Evolutionary conservation across 495 filamentous ascomycete species (phyloP).

Genomic region (Lindgomyces ingoldianus): DNA sequence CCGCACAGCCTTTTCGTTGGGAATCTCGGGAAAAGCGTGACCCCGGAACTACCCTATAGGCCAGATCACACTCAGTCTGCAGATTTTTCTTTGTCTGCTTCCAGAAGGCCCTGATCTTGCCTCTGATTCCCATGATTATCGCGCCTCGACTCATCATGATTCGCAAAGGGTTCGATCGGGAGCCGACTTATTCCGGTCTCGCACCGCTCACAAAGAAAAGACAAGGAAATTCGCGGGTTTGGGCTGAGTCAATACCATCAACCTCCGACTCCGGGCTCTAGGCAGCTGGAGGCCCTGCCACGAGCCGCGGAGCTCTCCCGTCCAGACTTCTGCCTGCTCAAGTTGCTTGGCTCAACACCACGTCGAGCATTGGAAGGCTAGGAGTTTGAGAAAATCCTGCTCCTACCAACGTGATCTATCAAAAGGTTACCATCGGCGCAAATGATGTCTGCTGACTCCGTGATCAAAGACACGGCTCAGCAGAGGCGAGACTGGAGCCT

Average conservation of each 20-base stretch:
- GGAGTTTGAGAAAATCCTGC: no score
- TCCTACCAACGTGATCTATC: no score
- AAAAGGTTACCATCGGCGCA: no score
- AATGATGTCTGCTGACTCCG: no score
- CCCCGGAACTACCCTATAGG: not conserved
- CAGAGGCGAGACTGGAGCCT: no score
- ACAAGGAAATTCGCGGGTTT: slow-evolving; percentile 1
- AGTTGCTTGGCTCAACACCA: no score
- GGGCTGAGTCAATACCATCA: slow-evolving; percentile 6
- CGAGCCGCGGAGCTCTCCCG: no score
- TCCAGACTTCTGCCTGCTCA: not conserved
- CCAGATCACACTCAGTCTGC: not conserved
- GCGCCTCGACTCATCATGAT: not conserved
- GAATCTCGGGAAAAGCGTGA: no score
- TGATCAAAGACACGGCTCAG: no score
- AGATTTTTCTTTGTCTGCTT: not conserved
- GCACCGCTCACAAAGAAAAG: not conserved
- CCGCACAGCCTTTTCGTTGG: not conserved
- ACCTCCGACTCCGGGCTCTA: not conserved
- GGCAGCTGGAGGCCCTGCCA: no score
- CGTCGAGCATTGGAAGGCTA: no score
- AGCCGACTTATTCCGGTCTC: not conserved
- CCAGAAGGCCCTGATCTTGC: not conserved
- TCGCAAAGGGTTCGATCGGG: no score
- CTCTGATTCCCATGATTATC: not conserved